Conservation (phyloP, 805 yeast species). For the Starmera quercuum region DNA sequence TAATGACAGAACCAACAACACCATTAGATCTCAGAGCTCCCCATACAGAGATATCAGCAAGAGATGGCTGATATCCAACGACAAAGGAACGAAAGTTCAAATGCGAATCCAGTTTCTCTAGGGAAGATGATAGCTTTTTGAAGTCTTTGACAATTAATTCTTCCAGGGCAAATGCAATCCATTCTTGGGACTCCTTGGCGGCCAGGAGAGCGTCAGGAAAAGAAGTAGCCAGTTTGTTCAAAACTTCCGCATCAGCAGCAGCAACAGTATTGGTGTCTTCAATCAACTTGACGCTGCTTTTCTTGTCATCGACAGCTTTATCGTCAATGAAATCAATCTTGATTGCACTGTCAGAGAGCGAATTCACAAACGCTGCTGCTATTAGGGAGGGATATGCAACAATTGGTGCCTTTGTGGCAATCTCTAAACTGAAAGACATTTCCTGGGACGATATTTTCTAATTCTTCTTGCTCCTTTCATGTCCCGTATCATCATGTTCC, state of each 20-base stretch:
- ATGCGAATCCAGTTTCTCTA: constrained; percentile 76
- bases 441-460: no score
- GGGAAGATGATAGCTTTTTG: constrained; percentile 69
- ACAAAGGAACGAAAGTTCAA: constrained; percentile 80
- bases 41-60: constrained; percentile 88
- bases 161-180: constrained; percentile 62
- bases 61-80: constrained; percentile 55
- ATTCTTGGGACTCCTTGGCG: constrained; percentile 38
- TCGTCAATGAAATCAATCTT: constrained; percentile 66
- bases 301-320: constrained; percentile 49
- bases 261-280: neutral
- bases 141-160: constrained; percentile 79
- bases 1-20: constrained; percentile 84
- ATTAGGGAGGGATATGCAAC: constrained; percentile 74
- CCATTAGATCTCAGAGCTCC: constrained; percentile 91
- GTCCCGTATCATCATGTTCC: no score
- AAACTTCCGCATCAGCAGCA: constrained; percentile 33
- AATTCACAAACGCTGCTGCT: constrained; percentile 70
- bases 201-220: constrained; percentile 38
- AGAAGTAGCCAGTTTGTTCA: constrained; percentile 41
- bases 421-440: constrained; percentile 39
- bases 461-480: no score
- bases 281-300: constrained; percentile 19
- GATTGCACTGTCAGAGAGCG: constrained; percentile 40
- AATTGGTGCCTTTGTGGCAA: constrained; percentile 82